phyloP scores from a whole-genome alignment of 140 eudicot genomes.

The Stevia rebaudiana region DNA sequence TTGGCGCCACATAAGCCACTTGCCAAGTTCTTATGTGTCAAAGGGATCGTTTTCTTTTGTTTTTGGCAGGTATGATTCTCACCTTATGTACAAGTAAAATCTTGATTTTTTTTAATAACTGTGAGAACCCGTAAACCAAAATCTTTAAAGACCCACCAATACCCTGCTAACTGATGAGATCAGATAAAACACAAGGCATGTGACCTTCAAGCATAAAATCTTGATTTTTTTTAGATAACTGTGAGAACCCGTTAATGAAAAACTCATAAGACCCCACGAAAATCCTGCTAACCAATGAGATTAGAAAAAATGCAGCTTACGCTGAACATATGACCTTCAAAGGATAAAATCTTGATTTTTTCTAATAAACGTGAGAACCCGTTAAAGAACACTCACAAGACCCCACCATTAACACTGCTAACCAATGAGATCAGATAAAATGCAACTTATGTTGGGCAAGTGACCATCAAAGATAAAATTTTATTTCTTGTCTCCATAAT shows the following conservation, averaged over 20 bases:
- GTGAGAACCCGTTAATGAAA: too few relatives aligned
- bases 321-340: too few relatives aligned
- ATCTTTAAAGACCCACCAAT: too few relatives aligned
- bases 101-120: background rate
- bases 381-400: too few relatives aligned
- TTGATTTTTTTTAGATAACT: too few relatives aligned
- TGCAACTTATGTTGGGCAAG: background rate
- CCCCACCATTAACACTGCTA: too few relatives aligned
- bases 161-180: too few relatives aligned
- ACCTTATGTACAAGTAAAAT: background rate
- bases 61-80: conserved; percentile 73
- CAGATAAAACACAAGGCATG: too few relatives aligned
- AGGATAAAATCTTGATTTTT: background rate
- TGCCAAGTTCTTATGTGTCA: conserved; percentile 80
- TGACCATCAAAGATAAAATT: background rate
- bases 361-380: background rate
- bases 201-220: background rate
- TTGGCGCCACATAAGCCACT: conserved; percentile 90
- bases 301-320: too few relatives aligned
- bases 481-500: background rate
- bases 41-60: conserved; percentile 90
- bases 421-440: background rate
- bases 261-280: too few relatives aligned
- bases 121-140: too few relatives aligned
- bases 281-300: too few relatives aligned